phyloP scores from a whole-genome alignment of 2,329 filamentous ascomycete genomes.

The Rutstroemia sp. region DNA sequence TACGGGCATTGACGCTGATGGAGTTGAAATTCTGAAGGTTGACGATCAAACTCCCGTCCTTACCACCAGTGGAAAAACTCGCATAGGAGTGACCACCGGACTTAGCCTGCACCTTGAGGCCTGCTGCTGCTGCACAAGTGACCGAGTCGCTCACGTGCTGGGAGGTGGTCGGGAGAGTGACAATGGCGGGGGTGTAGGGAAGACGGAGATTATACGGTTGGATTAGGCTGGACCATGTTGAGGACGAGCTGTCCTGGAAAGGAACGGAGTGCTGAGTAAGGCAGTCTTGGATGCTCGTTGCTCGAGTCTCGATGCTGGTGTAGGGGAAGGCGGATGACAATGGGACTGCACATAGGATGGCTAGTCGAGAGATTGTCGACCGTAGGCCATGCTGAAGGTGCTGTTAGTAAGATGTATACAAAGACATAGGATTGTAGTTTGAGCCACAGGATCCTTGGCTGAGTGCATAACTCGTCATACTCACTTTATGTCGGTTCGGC shows the following conservation, averaged over 20 bases:
- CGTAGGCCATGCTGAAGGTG: not conserved
- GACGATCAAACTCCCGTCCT: conserved; percentile 44
- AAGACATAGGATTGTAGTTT: not conserved
- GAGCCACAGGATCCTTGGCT: too few species aligned
- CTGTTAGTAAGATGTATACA: not conserved
- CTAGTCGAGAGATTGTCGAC: not conserved
- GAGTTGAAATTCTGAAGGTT: conserved; percentile 46
- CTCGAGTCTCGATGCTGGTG: not conserved
- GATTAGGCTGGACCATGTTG: conserved; percentile 12
- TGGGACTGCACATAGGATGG: not conserved
- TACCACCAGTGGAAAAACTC: conserved; percentile 39
- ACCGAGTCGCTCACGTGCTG: conserved; percentile 37
- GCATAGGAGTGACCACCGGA: conserved; percentile 50
- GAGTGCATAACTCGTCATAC: not conserved
- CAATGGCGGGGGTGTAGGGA: conserved; percentile 14
- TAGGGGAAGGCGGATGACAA: not conserved
- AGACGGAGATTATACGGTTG: conserved; percentile 23
- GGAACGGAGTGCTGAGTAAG: conserved; percentile 12
- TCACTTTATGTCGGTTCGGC: not conserved
- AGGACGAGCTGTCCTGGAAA: conserved; percentile 8
- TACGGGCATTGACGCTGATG: conserved; percentile 41
- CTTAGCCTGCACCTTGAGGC: conserved; percentile 43
- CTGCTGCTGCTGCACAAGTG: conserved; percentile 35
- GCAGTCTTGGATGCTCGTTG: conserved; percentile 11
- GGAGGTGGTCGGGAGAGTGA: conserved; percentile 24